These are phyloP conservation scores for Marchantia paleacea DNA, from an alignment of 225 moss, liverwort and hornwort species.

Conservation along the genomic window DNA sequence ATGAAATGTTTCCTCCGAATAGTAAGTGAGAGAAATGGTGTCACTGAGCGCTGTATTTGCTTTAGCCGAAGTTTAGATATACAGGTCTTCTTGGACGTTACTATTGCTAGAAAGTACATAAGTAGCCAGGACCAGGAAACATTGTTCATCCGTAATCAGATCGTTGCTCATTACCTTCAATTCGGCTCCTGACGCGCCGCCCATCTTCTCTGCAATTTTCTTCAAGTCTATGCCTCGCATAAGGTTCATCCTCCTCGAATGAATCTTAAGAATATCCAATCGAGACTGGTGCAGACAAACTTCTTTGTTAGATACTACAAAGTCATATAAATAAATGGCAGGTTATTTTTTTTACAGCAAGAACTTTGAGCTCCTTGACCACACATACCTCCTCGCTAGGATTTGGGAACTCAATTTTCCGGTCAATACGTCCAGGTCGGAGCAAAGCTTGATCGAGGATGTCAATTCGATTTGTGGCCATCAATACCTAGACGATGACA, in stretches of 20 bases:
- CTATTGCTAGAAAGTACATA: not conserved
- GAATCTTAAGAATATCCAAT: slow-evolving; percentile 92
- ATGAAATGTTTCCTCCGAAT: not conserved
- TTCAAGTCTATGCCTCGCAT: slow-evolving; percentile 97
- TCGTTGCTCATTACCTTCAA: slow-evolving; percentile 57
- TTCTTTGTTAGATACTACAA: not conserved
- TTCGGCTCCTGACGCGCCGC: slow-evolving; percentile 96
- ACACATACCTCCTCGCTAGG: slow-evolving; percentile 88
- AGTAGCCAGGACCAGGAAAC: not conserved
- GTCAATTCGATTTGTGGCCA: slow-evolving; percentile 99
- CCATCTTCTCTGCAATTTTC: slow-evolving; percentile 99
- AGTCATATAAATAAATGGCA: not conserved
- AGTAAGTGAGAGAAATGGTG: not conserved
- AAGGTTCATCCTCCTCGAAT: slow-evolving; percentile 98
- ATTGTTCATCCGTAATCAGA: not conserved
- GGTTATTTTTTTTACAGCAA: not conserved
- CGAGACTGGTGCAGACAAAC: slow-evolving; percentile 62
- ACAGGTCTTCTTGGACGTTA: not conserved
- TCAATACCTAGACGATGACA: slow-evolving; percentile 61
- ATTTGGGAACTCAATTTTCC: slow-evolving; percentile 96
- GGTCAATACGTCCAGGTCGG: slow-evolving; percentile 90
- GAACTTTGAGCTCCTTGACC: not conserved
- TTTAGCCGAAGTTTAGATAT: not conserved
- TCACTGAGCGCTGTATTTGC: not conserved
- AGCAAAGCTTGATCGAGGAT: slow-evolving; percentile 94